Evolutionary conservation across 1,284 basidiomycete species (phyloP).

Genomic region (Gymnopus androsaceus): DNA sequence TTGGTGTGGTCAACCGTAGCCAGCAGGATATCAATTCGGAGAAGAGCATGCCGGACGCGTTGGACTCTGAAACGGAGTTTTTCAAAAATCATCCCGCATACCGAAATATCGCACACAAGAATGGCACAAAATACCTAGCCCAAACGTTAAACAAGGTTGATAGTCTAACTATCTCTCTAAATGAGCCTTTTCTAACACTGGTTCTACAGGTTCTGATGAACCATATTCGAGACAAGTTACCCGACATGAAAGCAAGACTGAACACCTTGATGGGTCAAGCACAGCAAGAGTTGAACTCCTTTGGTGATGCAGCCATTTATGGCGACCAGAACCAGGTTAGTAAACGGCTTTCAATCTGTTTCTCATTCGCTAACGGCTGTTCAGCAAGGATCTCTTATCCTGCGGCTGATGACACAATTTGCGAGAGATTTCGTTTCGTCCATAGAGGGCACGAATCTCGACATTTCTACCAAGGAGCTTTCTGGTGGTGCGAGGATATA

Average conservation of each 20-base stretch:
- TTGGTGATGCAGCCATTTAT: constrained; percentile 91
- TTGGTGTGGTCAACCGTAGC: constrained; percentile 95
- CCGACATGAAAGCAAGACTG: constrained; percentile 98
- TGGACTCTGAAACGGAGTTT: constrained; percentile 88
- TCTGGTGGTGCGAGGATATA: constrained; percentile 98
- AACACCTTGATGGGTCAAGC: constrained; percentile 99
- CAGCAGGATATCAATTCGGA: constrained; percentile 96
- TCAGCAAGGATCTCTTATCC: constrained; percentile 82
- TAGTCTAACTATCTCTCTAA: constrained; percentile 6
- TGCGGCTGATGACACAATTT: constrained; percentile 99
- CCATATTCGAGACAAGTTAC: constrained; percentile 97
- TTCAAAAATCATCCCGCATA: constrained; percentile 92
- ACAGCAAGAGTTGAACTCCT: constrained; percentile 95
- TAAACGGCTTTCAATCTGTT: constrained; percentile 15
- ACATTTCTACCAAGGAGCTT: constrained; percentile 97
- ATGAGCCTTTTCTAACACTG: neutral
- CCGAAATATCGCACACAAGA: constrained; percentile 94
- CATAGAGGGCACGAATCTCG: constrained; percentile 96
- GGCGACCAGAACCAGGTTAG: constrained; percentile 87
- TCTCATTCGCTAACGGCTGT: neutral
- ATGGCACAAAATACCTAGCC: constrained; percentile 93
- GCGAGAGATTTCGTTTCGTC: constrained; percentile 96
- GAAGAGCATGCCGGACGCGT: constrained; percentile 84
- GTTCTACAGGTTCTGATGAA: constrained; percentile 82
- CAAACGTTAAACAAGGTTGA: constrained; percentile 91